These are phyloP conservation scores for Penicillium sp. DNA, from an alignment of 2,329 filamentous ascomycete genomes.

Conservation along the genomic window DNA sequence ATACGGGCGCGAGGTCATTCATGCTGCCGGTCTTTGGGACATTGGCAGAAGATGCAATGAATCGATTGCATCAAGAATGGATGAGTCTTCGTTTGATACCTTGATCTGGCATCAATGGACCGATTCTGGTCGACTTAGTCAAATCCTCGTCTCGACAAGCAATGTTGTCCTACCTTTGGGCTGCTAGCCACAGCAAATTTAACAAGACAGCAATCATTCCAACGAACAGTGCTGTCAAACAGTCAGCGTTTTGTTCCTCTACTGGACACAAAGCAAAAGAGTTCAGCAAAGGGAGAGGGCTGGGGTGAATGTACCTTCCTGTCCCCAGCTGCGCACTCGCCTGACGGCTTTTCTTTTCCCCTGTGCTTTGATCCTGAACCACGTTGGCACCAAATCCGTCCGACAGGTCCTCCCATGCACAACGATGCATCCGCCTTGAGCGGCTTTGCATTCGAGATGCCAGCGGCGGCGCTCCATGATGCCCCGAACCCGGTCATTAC, in stretches of 20 bases:
- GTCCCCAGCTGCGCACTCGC: conserved; percentile 9
- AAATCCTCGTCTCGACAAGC: background rate
- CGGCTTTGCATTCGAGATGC: conserved; percentile 42
- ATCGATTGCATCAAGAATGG: background rate
- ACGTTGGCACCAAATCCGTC: conserved; percentile 29
- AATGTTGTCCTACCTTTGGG: background rate
- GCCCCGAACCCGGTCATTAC: conserved; percentile 39
- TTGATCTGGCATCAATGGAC: background rate
- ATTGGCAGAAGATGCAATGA: background rate
- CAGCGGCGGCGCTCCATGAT: conserved; percentile 46
- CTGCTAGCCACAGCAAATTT: background rate
- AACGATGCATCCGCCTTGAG: conserved; percentile 39
- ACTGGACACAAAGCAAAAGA: background rate
- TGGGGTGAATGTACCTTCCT: conserved; percentile 32
- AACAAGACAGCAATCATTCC: background rate
- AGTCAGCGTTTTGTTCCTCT: background rate
- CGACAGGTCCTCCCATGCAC: conserved; percentile 39
- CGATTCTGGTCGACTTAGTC: background rate
- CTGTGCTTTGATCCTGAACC: conserved; percentile 31
- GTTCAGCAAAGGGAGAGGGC: background rate
- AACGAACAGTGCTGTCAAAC: background rate
- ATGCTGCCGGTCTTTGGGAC: background rate
- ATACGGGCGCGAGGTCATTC: too few relatives aligned
- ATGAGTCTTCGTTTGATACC: background rate
- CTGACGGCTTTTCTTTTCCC: conserved; percentile 17